Evolutionary conservation across 495 filamentous ascomycete species (phyloP).

Genomic region (Penicillium taxi): DNA sequence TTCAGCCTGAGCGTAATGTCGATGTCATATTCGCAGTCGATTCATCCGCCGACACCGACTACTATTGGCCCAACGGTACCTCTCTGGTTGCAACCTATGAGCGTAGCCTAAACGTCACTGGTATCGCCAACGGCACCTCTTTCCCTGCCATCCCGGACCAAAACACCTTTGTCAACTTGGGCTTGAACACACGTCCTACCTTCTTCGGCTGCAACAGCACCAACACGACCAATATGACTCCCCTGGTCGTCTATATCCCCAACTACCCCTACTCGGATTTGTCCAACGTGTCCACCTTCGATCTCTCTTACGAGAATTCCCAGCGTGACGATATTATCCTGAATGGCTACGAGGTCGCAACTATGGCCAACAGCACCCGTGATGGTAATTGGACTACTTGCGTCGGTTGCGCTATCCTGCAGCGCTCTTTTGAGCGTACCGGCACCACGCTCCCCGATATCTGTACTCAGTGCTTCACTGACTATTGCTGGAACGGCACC

Average conservation of each 20-base stretch:
- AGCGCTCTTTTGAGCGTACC: constrained; percentile 61
- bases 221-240: constrained; percentile 49
- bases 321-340: constrained; percentile 68
- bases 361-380: constrained; percentile 67
- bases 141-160: constrained; percentile 78
- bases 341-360: constrained; percentile 78
- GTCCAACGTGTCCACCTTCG: constrained; percentile 70
- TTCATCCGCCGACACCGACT: constrained; percentile 68
- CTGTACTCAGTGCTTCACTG: constrained; percentile 65
- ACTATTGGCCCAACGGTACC: constrained; percentile 81
- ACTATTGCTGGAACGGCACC: constrained; percentile 67
- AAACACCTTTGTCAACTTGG: constrained; percentile 81
- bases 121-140: constrained; percentile 67
- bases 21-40: constrained; percentile 94
- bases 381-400: constrained; percentile 70
- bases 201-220: constrained; percentile 84
- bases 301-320: constrained; percentile 48
- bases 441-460: constrained; percentile 52
- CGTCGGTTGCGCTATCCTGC: constrained; percentile 84
- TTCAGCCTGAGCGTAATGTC: constrained; percentile 68
- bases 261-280: constrained; percentile 69
- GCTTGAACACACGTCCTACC: constrained; percentile 75
- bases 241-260: constrained; percentile 83
- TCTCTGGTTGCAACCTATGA: constrained; percentile 75
- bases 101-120: constrained; percentile 49